Evolutionary conservation across 1,284 basidiomycete genomes (phyloP), one percentile per base, ranked within the genome.

Genomic region (Ceratobasidium sp.): DNA sequence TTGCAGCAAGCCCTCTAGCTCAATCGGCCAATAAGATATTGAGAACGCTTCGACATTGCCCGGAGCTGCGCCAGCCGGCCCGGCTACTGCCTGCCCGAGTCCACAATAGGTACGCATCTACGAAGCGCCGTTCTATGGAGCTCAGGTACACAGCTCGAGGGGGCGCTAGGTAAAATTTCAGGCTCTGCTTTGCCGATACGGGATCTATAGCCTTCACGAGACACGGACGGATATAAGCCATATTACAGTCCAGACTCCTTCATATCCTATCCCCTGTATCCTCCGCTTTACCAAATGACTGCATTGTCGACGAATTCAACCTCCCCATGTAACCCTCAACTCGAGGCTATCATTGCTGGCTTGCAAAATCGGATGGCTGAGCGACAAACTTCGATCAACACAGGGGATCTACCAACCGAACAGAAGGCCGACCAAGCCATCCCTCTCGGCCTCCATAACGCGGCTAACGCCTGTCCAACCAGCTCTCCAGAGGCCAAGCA

Each of bases 391-490:
- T 42, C 66, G 10, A 67, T 67, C 23, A 20, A 67, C 18, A 13
- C 20, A 10, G 28, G 49, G 10, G 33, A 49, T 28, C 6, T 39
- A 15, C 28, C 15, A 15, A 44, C 23, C 20, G 66, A 67, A 28
- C 10, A 44, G 44, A 42, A 40, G n/a, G 40, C 66, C 12, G 42
- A 67, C 26, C 42, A 67, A 33, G 18, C 5, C 12, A 51, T 67
- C n/a, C 23, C 13, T 20, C 66, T n/a, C 6, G 66, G 66, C 13
- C 66, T 67, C 20, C 66, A 67, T 9, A 23, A 67, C 20, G 66
- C 66, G 12, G 66, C 66, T 33, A 28, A 67, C 20, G 23, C 44
- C 9, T 67, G 66, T 67, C 66, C 66, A 7, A 2, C 12, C 23
- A 51, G 28, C 44, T 15, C 66, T 33, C 66, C 49, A 10, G 42